A percentile compares a stretch with the other conserved stretches of the same genome.
These are phyloP conservation scores for Diversispora epigaea DNA, from an alignment of 192 early-diverging fungal genomes.

Conservation along the genomic window DNA sequence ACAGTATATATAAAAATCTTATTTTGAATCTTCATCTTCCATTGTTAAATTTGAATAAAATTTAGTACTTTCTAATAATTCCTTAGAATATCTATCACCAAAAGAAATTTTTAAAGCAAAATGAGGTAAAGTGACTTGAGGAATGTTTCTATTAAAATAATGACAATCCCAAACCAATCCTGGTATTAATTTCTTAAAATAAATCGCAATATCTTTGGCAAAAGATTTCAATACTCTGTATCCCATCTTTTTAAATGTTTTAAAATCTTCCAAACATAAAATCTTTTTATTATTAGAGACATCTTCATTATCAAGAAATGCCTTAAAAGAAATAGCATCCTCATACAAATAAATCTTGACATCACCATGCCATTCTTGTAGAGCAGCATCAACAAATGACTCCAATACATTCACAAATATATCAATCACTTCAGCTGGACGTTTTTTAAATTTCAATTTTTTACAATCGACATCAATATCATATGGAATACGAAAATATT, in stretches of 20 bases:
- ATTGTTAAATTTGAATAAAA: background rate
- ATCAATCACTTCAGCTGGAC: background rate
- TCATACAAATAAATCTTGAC: background rate
- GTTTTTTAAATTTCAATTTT: background rate
- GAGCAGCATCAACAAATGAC: background rate
- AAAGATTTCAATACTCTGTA: background rate
- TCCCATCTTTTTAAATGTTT: background rate
- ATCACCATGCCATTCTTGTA: background rate
- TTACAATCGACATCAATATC: background rate
- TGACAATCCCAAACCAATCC: background rate
- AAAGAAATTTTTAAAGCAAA: background rate
- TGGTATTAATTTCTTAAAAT: background rate
- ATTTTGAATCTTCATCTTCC: background rate
- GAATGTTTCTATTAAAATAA: background rate
- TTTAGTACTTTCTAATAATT: background rate
- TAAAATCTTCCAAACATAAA: background rate
- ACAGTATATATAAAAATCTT: no score
- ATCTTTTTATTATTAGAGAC: background rate
- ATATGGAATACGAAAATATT: conserved; percentile 4
- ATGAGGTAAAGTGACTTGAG: background rate
- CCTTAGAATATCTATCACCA: background rate
- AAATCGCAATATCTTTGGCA: background rate
- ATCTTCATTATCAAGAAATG: background rate
- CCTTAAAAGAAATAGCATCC: background rate
- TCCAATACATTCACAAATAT: background rate